Evolutionary conservation across 805 yeast genomes (phyloP).

Genomic region (Starmerella asiatica): DNA sequence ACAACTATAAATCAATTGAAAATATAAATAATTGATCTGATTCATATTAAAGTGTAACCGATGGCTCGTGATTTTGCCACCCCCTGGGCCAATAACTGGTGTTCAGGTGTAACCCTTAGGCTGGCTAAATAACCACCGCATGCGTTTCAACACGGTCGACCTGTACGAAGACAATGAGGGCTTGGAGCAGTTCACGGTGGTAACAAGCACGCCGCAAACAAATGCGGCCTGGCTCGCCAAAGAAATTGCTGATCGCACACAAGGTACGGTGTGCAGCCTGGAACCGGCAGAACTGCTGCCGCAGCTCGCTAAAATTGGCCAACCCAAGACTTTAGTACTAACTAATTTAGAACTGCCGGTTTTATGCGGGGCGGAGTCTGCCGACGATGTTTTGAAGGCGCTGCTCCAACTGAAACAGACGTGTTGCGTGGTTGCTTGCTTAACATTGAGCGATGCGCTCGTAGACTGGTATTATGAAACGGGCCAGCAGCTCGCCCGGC

Average conservation of each 20-base stretch:
- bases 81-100: too few species aligned
- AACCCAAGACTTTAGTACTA: conserved; percentile 6
- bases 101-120: too few species aligned
- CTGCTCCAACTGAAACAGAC: conserved; percentile 27
- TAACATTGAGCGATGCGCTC: conserved; percentile 31
- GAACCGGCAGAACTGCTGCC: neutral
- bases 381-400: conserved; percentile 29
- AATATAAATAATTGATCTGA: too few species aligned
- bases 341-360: conserved; percentile 9
- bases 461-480: conserved; percentile 25
- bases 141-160: conserved; percentile 11
- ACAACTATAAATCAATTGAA: too few species aligned
- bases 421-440: conserved; percentile 25
- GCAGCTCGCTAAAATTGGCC: neutral
- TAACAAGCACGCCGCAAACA: conserved; percentile 22
- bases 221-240: conserved; percentile 19
- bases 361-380: conserved; percentile 10
- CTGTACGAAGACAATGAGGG: neutral
- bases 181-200: conserved; percentile 15
- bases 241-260: conserved; percentile 1
- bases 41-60: too few species aligned
- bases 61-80: too few species aligned
- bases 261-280: conserved; percentile 1
- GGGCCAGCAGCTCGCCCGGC: conserved; percentile 32
- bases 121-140: neutral